Evolutionary conservation across 106 monocot genomes (phyloP).

Genomic region (Ottelia alismoides): DNA sequence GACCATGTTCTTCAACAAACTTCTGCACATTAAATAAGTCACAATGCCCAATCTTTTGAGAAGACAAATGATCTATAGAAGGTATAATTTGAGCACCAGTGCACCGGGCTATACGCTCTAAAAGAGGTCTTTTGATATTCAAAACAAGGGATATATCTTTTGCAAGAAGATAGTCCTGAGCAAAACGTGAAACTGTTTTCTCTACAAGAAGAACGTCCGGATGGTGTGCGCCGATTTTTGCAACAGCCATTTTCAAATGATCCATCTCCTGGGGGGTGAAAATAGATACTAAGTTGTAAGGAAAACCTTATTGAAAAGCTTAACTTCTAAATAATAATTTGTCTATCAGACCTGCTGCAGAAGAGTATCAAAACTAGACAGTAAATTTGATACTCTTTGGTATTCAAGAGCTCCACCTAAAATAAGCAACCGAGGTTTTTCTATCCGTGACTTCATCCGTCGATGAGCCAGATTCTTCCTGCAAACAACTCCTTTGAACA

Average conservation of each 20-base stretch:
- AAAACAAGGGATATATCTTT: slow-evolving; percentile 89
- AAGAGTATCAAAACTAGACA: slow-evolving; percentile 92
- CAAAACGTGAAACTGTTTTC: slow-evolving; percentile 83
- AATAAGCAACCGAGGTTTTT: slow-evolving; percentile 70
- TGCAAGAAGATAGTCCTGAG: slow-evolving; percentile 72
- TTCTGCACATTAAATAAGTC: slow-evolving; percentile 83
- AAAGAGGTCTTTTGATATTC: slow-evolving; percentile 72
- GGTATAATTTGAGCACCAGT: slow-evolving; percentile 86
- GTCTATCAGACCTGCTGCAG: slow-evolving; percentile 63
- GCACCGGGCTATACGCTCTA: slow-evolving; percentile 76
- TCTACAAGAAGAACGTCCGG: slow-evolving; percentile 85
- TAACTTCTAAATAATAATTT: background rate
- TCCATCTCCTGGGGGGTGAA: slow-evolving; percentile 57
- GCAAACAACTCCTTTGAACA: slow-evolving; percentile 80
- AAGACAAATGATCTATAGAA: slow-evolving; percentile 69
- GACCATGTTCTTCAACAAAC: slow-evolving; percentile 58
- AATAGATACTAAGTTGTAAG: background rate
- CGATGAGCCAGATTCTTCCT: slow-evolving; percentile 90
- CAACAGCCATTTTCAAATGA: slow-evolving; percentile 93
- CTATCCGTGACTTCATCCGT: slow-evolving; percentile 59
- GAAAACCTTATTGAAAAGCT: background rate
- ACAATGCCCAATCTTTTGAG: slow-evolving; percentile 57
- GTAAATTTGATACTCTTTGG: slow-evolving; percentile 59
- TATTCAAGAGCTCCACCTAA: slow-evolving; percentile 97
- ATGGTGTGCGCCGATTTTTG: slow-evolving; percentile 78